Conservation (phyloP, 2,329 filamentous ascomycete genomes). For the Talaromyces rugulosus region DNA sequence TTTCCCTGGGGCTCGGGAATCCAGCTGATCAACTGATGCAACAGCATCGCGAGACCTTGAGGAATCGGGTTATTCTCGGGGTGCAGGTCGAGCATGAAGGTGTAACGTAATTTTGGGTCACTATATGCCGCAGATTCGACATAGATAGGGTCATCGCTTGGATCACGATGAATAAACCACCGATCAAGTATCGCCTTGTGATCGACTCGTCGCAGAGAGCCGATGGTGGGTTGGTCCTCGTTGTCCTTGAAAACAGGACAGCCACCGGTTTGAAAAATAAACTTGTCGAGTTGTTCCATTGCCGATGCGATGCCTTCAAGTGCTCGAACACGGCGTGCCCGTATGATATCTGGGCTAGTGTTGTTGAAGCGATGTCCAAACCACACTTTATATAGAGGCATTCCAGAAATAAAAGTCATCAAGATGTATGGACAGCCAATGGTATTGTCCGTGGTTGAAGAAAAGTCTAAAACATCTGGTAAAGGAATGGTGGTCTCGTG, state of each 20-base stretch:
- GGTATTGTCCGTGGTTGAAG: conserved; percentile 19
- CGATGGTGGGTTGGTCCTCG: background rate
- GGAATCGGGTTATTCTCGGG: background rate
- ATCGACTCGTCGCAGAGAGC: conserved; percentile 4
- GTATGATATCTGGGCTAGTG: background rate
- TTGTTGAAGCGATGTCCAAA: conserved; percentile 16
- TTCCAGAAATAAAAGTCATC: conserved; percentile 21
- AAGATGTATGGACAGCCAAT: conserved; percentile 25
- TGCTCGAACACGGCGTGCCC: background rate
- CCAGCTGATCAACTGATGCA: conserved; percentile 17
- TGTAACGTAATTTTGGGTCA: conserved; percentile 12
- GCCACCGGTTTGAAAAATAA: background rate
- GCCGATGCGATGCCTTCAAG: background rate
- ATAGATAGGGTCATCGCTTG: conserved; percentile 14
- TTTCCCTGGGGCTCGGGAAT: conserved; percentile 12
- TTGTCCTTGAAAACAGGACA: background rate
- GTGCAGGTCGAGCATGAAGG: conserved; percentile 7
- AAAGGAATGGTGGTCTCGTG: conserved; percentile 26
- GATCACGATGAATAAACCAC: conserved; percentile 13
- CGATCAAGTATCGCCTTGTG: conserved; percentile 14
- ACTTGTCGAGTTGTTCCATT: background rate
- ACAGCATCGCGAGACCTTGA: conserved; percentile 10
- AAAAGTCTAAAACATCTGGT: conserved; percentile 26
- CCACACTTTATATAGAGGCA: conserved; percentile 23
- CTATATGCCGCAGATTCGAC: conserved; percentile 10